Evolutionary conservation across 257 asterid genomes (phyloP), one percentile per base, ranked within the genome.

Genomic region (Fraxinus anomala): DNA sequence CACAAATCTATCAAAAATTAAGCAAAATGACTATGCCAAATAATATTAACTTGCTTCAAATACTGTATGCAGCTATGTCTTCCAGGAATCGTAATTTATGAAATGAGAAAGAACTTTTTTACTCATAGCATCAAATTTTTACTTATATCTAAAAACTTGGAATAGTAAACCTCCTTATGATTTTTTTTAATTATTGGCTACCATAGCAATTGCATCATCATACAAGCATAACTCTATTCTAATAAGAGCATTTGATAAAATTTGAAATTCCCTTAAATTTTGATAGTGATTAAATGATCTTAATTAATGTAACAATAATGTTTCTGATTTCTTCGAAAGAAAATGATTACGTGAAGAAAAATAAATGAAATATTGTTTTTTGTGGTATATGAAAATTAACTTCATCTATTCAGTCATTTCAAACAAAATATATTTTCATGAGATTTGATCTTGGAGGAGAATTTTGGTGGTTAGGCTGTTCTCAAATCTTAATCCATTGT

Each of bases 401-500:
- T 5, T 51, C 21, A 51, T 51, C n/a, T 4, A 14, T 51, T 17
- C 61, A 51, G n/a, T 17, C 17, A 17, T 51, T 51, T 51, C 16
- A 21, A 21, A 21, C 8, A 61, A 23, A 59, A 44, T 51, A 72
- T 21, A 76, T 28, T 72, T 59, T 36, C 54, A 33, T 11, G 54
- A 59, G 82, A 51, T 61, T 26, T 72, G 75, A 56, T 73, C 49
- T 21, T 67, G 24, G 82, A 30, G 37, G 30, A 39, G 14, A 26
- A 23, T 23, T 61, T 61, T 61, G 68, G 68, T 61, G 13, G 33
- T 24, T 23, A 61, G 30, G 68, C 30, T 61, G 66, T 28, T 77
- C 76, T 67, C 72, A 1, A 70, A 74, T 16, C 77, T 73, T 81
- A 37, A 79, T 68, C 77, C 79, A 72, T 75, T 81, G 63, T 49